These are phyloP conservation scores for Xylariales sp. DNA, from an alignment of 2,329 filamentous ascomycete genomes.

Conservation along the genomic window DNA sequence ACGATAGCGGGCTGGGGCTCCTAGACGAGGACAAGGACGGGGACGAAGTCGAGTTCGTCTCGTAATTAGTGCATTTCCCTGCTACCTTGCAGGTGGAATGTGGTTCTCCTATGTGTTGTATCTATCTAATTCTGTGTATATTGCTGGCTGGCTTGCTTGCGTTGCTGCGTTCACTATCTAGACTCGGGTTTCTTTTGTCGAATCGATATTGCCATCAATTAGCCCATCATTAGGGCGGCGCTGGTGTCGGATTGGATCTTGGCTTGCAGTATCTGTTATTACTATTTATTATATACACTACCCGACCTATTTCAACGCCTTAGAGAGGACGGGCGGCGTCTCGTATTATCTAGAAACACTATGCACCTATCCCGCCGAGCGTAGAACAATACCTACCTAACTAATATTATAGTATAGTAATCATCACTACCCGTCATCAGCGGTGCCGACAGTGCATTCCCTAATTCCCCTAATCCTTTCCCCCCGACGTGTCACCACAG, in stretches of 20 bases:
- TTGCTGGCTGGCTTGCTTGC: background rate
- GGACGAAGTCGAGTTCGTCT: slow-evolving; percentile 40
- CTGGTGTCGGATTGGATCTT: background rate
- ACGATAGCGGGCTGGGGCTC: slow-evolving; percentile 67
- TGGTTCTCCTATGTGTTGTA: slow-evolving; percentile 37
- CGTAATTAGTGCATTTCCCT: slow-evolving; percentile 4
- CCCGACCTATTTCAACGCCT: too few relatives aligned
- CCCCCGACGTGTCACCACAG: slow-evolving; percentile 1
- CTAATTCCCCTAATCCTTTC: background rate
- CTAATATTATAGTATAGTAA: background rate
- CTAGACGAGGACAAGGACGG: slow-evolving; percentile 68
- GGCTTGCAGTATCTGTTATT: background rate
- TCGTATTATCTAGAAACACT: background rate
- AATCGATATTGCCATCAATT: background rate
- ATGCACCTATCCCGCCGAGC: background rate
- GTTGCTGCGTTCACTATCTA: slow-evolving; percentile 6
- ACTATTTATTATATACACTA: too few relatives aligned
- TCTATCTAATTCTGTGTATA: background rate
- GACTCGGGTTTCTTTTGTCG: slow-evolving; percentile 26
- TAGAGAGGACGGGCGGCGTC: background rate
- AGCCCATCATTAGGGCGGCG: slow-evolving; percentile 8
- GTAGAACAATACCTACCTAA: background rate
- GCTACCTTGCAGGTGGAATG: too few relatives aligned
- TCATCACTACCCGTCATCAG: background rate
- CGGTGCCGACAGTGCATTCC: background rate